phyloP scores from a whole-genome alignment of 257 asterid species.

The Solanum etuberosum region DNA sequence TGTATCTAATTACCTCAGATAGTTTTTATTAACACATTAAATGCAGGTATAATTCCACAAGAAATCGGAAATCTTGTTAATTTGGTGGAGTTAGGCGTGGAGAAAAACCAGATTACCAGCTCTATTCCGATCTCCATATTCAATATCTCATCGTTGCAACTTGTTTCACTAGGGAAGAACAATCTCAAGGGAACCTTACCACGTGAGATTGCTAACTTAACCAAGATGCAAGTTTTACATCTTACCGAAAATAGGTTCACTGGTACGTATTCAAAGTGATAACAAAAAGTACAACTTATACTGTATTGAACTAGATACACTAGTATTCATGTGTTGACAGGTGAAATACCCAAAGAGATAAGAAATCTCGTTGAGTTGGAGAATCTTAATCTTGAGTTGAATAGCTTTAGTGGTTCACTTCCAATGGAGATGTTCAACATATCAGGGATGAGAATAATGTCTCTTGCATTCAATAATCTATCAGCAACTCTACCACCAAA shows the following conservation, averaged over 20 bases:
- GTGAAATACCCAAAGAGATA: too few relatives aligned
- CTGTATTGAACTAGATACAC: too few relatives aligned
- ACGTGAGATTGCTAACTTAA: too few relatives aligned
- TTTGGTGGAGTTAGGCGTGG: neutral
- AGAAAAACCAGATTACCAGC: neutral
- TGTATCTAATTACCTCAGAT: too few relatives aligned
- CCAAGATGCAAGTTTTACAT: fast-evolving
- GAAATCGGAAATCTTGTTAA: neutral
- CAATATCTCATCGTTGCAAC: neutral
- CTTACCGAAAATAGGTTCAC: too few relatives aligned
- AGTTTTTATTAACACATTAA: neutral
- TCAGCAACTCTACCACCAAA: neutral
- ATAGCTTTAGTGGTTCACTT: neutral
- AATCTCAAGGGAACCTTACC: too few relatives aligned
- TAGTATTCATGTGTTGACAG: too few relatives aligned
- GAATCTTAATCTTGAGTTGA: fast-evolving
- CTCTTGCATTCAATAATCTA: neutral
- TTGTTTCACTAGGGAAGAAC: too few relatives aligned
- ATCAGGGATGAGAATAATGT: neutral
- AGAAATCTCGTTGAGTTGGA: too few relatives aligned
- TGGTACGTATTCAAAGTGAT: too few relatives aligned
- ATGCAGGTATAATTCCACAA: neutral
- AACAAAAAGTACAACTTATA: too few relatives aligned
- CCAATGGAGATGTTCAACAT: neutral
- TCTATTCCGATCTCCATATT: neutral